Evolutionary conservation across 805 yeast species (phyloP), one percentile per base, ranked within the genome.

Genomic region (Kodamaea leandrae): DNA sequence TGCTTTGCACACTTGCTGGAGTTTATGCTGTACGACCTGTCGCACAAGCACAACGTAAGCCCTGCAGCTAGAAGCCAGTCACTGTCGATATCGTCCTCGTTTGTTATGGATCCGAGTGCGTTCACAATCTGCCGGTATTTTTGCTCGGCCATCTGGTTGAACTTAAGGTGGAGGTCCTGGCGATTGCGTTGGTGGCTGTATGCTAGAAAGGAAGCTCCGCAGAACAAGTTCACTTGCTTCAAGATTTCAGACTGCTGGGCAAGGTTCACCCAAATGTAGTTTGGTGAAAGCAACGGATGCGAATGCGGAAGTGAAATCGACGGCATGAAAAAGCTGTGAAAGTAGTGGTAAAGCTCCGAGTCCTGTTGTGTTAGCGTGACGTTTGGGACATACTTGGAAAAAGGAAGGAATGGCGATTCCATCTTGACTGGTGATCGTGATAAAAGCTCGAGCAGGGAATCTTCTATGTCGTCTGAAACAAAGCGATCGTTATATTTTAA

Each of bases 231-330:
- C 12, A 88, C 71, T 2, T 66, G 56, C 0, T 46, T 37, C 44
- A 96, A 73, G 16, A 84, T 74, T 3, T 47, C 56, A 0, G 76
- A 57, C 58, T 93, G 96, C 46, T 75, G 71, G 0, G 60, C 68
- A 17, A 89, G 49, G 54, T 86, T 89, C 26, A 49, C 47, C 47
- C 50, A 51, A 3, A 49, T 32, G 17, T 46, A 44, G 3, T 34
- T 46, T 1, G 54, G 54, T 4, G 50, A 33, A 19, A 51, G 46
- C 20, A 42, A 24, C 16, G 51, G 48, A 33, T 51, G 54, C 16
- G 50, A 39, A 10, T 43, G 46, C 8, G 51, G 54, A 6, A 50
- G 46, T 4, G 51, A 39, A 14, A 51, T 40, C 29, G 51, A 37
- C 1, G 46, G 49, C 7, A 51, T 37, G 25, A 51, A 51, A 15